phyloP scores from a whole-genome alignment of 2,329 filamentous ascomycete genomes.

The Pseudocercospora macadamiae region DNA sequence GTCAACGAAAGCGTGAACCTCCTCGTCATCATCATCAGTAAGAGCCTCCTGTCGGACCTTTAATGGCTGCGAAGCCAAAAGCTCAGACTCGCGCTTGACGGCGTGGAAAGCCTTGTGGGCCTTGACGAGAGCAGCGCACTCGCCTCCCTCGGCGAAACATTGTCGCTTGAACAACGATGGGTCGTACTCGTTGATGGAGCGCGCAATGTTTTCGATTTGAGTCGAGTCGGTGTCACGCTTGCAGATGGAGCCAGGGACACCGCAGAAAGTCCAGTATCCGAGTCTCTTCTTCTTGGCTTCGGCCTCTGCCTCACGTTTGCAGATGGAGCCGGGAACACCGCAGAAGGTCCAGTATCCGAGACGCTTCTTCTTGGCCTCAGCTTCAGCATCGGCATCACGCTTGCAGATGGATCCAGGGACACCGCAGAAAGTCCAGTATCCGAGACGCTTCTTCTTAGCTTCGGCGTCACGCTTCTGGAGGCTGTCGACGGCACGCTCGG shows the following conservation, averaged over 20 bases:
- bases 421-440: conserved; percentile 37
- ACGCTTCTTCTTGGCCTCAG: conserved; percentile 40
- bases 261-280: conserved; percentile 35
- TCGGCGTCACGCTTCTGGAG: conserved; percentile 29
- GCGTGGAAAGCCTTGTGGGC: conserved; percentile 30
- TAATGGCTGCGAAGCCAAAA: conserved; percentile 24
- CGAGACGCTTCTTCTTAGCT: conserved; percentile 23
- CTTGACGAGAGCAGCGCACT: conserved; percentile 33
- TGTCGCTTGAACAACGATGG: conserved; percentile 19
- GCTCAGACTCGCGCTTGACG: conserved; percentile 34
- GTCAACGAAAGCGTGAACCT: conserved; percentile 13
- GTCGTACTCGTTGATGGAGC: conserved; percentile 26
- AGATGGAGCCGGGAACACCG: conserved; percentile 38
- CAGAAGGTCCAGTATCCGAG: conserved; percentile 39
- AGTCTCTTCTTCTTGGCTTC: conserved; percentile 25
- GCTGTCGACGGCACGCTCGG: conserved; percentile 21
- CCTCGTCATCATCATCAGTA: conserved; percentile 10
- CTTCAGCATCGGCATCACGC: conserved; percentile 27
- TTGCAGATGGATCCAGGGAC: conserved; percentile 47
- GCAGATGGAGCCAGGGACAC: conserved; percentile 48
- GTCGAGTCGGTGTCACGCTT: conserved; percentile 42
- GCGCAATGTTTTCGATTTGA: conserved; percentile 37
- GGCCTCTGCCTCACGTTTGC: conserved; percentile 39
- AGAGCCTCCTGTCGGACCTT: conserved; percentile 11
- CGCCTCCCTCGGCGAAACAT: conserved; percentile 26